Conservation (phyloP, 768 basidiomycete species). For the Tricholoma hemisulphureum region DNA sequence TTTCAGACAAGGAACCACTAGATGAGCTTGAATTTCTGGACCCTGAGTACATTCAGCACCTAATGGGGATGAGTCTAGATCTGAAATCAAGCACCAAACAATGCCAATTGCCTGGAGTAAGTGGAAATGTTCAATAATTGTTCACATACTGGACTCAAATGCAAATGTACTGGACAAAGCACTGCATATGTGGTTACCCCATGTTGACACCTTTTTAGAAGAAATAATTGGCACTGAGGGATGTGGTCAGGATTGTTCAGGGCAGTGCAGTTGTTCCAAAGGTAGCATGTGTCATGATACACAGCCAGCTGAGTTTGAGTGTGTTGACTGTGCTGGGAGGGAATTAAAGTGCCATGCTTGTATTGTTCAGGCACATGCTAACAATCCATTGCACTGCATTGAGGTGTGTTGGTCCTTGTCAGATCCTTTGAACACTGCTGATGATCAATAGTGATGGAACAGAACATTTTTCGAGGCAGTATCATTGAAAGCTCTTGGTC, state of each 20-base stretch:
- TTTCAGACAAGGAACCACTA: no score
- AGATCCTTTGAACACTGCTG: neutral
- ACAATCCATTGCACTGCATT: slow-evolving; percentile 4
- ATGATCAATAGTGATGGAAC: slow-evolving; percentile 6
- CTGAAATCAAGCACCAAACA: neutral
- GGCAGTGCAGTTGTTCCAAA: neutral
- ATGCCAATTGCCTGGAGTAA: neutral
- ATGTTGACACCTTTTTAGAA: slow-evolving; percentile 3
- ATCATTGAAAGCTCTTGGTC: slow-evolving; percentile 21
- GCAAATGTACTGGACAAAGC: slow-evolving; percentile 2
- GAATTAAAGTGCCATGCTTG: neutral
- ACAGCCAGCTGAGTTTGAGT: slow-evolving; percentile 4
- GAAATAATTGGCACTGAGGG: slow-evolving; percentile 5
- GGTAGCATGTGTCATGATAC: no score
- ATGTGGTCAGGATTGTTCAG: neutral
- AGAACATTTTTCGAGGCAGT: slow-evolving; percentile 3
- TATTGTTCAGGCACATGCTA: no score
- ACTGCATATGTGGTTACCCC: no score
- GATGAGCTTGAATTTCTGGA: neutral
- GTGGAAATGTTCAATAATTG: neutral
- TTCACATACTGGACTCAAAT: neutral
- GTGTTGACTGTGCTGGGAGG: neutral
- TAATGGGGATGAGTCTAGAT: neutral
- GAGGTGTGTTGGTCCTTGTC: neutral
- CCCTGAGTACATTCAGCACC: neutral